Conservation (phyloP, 208 protist species). For the Acanthamoeba royreba region DNA sequence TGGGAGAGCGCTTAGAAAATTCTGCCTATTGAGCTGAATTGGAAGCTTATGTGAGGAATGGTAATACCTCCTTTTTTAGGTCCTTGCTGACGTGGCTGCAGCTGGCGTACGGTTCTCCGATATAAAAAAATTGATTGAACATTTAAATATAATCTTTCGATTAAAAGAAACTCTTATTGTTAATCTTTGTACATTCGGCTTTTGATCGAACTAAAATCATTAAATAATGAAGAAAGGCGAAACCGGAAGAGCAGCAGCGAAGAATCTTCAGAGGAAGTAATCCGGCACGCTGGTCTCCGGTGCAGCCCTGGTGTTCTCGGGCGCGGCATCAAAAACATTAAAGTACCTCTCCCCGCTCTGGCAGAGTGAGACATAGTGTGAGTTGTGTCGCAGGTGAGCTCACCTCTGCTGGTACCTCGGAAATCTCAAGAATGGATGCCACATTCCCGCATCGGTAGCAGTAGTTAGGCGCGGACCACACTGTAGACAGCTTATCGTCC, state of each 20-base stretch:
- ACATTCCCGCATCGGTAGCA: conserved; percentile 89
- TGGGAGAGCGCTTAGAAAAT: no score
- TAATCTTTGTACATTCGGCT: no score
- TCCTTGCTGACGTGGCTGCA: neutral
- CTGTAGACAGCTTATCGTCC: conserved; percentile 82
- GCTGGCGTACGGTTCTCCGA: neutral
- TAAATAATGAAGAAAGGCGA: no score
- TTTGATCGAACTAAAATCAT: no score
- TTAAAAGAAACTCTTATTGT: no score
- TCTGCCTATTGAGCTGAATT: no score
- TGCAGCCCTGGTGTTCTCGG: conserved; percentile 16
- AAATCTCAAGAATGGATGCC: conserved; percentile 89
- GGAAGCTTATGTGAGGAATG: no score
- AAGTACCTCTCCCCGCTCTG: conserved; percentile 56
- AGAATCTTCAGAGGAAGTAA: conserved; percentile 40
- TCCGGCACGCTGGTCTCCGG: conserved; percentile 34
- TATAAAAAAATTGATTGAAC: neutral
- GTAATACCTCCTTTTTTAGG: neutral
- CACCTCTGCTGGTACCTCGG: conserved; percentile 86
- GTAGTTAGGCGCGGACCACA: conserved; percentile 98
- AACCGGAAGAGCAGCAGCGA: no score
- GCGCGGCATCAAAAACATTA: conserved; percentile 56
- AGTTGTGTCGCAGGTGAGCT: neutral
- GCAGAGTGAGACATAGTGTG: neutral
- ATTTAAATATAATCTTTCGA: neutral